Percentiles rank a stretch among this genome's conserved stretches.
phyloP scores from a whole-genome alignment of 192 early-diverging fungal species.

The Piromyces finnis region DNA sequence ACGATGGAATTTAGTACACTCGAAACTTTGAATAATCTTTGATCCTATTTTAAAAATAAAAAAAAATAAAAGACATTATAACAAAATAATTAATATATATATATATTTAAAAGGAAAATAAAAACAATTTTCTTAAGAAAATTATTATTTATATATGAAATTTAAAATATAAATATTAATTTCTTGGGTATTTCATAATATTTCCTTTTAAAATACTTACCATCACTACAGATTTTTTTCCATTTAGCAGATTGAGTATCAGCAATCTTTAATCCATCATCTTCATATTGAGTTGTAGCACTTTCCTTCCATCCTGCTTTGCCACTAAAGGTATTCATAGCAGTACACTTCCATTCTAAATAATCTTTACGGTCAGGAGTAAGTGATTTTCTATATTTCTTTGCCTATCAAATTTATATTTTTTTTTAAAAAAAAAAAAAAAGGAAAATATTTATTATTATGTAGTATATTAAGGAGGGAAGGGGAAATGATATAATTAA shows the following conservation, averaged over 20 bases:
- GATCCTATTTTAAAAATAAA: not conserved
- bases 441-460: too few relatives aligned
- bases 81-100: too few relatives aligned
- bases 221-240: not conserved
- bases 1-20: not conserved
- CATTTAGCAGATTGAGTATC: not conserved
- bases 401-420: not conserved
- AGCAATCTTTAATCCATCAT: not conserved
- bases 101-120: too few relatives aligned
- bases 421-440: too few relatives aligned
- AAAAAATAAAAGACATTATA: too few relatives aligned
- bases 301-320: not conserved
- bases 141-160: too few relatives aligned
- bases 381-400: not conserved
- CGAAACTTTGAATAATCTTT: not conserved
- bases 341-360: not conserved
- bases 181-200: too few relatives aligned
- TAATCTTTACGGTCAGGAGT: not conserved
- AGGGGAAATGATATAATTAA: too few relatives aligned
- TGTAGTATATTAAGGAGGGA: too few relatives aligned
- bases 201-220: too few relatives aligned
- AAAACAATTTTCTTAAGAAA: too few relatives aligned
- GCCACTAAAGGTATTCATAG: not conserved
- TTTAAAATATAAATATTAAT: too few relatives aligned
- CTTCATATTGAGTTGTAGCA: not conserved